Conservation (phyloP, 2,329 filamentous ascomycete genomes). For the Cytospora piceae region DNA sequence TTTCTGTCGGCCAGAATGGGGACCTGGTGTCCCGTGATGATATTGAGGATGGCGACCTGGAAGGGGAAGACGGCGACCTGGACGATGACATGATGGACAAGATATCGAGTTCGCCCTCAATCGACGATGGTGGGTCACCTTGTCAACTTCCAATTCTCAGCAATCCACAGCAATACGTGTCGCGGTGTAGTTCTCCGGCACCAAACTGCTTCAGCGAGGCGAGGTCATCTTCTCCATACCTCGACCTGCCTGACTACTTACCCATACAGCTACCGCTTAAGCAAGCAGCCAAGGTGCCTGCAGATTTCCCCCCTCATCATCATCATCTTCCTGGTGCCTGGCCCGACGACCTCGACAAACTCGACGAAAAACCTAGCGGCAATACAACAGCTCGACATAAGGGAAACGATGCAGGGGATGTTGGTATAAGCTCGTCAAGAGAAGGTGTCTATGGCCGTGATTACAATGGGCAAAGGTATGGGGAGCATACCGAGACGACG, state of each 20-base stretch:
- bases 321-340: constrained; percentile 57
- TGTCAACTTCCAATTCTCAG: constrained; percentile 44
- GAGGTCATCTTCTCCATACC: constrained; percentile 49
- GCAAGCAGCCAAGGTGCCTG: constrained; percentile 40
- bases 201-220: constrained; percentile 40
- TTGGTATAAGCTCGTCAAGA: background rate
- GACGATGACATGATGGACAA: constrained; percentile 96
- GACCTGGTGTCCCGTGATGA: constrained; percentile 51
- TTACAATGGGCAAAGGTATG: background rate
- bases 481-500: constrained; percentile 8
- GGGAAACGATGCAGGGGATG: background rate
- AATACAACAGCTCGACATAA: constrained; percentile 16
- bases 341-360: constrained; percentile 33
- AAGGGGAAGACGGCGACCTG: constrained; percentile 70
- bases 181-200: constrained; percentile 38
- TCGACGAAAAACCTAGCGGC: constrained; percentile 37
- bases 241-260: constrained; percentile 42
- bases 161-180: constrained; percentile 43
- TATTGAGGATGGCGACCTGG: constrained; percentile 65
- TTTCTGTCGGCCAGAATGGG: constrained; percentile 66
- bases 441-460: background rate
- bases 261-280: constrained; percentile 37
- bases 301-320: constrained; percentile 40
- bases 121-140: constrained; percentile 93
- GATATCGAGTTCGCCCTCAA: constrained; percentile 97